These are phyloP conservation scores for Solidago caesia DNA, from an alignment of 129 eudicot genomes.

Conservation along the genomic window DNA sequence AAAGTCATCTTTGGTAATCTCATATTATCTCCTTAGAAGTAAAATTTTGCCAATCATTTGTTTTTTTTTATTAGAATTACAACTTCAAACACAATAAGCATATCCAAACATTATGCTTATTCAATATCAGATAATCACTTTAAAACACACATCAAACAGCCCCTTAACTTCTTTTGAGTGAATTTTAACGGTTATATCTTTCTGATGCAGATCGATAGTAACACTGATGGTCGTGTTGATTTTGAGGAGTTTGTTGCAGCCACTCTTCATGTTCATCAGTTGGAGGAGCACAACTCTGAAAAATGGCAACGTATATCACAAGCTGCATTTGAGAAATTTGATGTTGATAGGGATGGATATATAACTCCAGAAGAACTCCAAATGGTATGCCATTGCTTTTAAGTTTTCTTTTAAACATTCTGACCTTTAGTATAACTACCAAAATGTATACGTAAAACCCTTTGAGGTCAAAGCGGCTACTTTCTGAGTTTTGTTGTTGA, in stretches of 20 bases:
- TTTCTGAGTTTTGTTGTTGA: background rate
- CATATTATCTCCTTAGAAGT: no score
- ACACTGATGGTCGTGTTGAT: constrained; percentile 89
- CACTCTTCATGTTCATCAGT: constrained; percentile 87
- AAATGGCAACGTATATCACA: constrained; percentile 85
- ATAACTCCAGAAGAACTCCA: constrained; percentile 90
- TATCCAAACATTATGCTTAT: no score
- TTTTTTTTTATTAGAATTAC: no score
- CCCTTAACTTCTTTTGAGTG: background rate
- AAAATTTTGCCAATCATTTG: no score
- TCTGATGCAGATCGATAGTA: constrained; percentile 80
- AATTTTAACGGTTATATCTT: constrained; percentile 4
- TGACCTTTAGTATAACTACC: background rate
- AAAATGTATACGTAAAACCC: background rate
- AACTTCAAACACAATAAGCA: no score
- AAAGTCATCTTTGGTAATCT: no score
- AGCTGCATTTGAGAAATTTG: constrained; percentile 94
- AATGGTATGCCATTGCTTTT: constrained; percentile 50
- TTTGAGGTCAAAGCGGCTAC: constrained; percentile 8
- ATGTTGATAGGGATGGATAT: constrained; percentile 85
- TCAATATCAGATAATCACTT: no score
- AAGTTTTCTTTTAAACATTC: constrained; percentile 1
- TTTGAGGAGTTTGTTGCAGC: constrained; percentile 96
- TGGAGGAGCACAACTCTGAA: constrained; percentile 72
- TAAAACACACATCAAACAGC: no score